Conservation (phyloP, 2,329 filamentous ascomycete species). For the Trichoderma sp. region DNA sequence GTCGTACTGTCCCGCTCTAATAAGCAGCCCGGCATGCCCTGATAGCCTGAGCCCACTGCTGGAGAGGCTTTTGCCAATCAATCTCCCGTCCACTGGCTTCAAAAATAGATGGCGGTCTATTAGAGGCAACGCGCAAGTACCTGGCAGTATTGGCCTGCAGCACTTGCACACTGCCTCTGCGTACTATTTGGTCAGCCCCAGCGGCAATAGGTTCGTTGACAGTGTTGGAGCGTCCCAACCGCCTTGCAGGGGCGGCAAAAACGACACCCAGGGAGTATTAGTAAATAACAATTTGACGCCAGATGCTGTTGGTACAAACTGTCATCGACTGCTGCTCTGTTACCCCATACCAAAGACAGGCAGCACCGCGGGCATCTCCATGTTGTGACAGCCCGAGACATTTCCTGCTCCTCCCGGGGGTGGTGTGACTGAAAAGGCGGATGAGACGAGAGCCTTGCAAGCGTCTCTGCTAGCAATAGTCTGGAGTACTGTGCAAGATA, state of each 20-base stretch:
- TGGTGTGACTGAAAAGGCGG: constrained; percentile 15
- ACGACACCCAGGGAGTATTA: no score
- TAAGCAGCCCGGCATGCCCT: background rate
- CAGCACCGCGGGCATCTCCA: background rate
- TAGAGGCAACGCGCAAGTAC: background rate
- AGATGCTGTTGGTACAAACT: background rate
- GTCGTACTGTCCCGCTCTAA: background rate
- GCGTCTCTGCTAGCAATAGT: constrained; percentile 2
- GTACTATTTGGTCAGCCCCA: background rate
- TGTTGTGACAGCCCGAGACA: constrained; percentile 14
- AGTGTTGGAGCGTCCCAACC: no score
- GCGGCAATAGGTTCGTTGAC: background rate
- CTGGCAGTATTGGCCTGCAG: background rate
- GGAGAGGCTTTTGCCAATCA: constrained; percentile 3
- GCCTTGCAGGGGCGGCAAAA: no score
- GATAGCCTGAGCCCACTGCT: background rate
- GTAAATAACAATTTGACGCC: background rate
- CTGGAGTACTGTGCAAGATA: background rate
- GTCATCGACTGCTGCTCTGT: background rate
- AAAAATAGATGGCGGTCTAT: background rate
- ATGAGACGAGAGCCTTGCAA: background rate
- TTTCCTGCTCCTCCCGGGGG: background rate
- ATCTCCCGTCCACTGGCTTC: background rate
- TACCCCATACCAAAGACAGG: background rate
- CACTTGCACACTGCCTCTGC: constrained; percentile 3